Percentiles rank a stretch among this genome's conserved stretches.
phyloP scores from a whole-genome alignment of 139 green algal species.

The Picochlorum sp. region DNA sequence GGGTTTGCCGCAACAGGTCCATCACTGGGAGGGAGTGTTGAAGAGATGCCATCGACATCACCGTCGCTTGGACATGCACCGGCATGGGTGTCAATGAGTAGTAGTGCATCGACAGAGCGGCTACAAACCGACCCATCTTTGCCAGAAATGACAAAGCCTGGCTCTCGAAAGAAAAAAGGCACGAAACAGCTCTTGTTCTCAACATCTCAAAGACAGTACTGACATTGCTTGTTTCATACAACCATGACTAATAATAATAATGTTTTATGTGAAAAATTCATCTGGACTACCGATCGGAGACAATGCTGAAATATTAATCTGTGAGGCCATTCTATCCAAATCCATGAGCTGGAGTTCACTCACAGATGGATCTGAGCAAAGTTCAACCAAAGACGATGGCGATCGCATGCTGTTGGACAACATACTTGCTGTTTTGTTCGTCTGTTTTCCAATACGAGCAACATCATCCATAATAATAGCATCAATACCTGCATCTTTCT shows the following conservation, averaged over 20 bases:
- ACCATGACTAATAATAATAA: too few relatives aligned
- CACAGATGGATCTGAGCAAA: not conserved
- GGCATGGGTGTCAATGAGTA: too few relatives aligned
- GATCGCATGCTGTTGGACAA: constrained; percentile 25
- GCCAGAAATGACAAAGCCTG: too few relatives aligned
- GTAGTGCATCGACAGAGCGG: not conserved
- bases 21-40: constrained; percentile 15
- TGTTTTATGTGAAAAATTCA: not conserved
- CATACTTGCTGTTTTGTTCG: constrained; percentile 21
- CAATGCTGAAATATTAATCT: constrained; percentile 5
- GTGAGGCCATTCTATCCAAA: constrained; percentile 3
- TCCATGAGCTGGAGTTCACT: constrained; percentile 1
- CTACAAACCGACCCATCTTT: not conserved
- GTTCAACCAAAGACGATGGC: constrained; percentile 11
- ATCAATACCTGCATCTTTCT: constrained; percentile 31
- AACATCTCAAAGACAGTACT: constrained; percentile 14
- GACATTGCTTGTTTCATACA: not conserved
- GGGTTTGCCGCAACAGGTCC: constrained; percentile 67
- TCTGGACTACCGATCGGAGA: not conserved
- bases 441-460: constrained; percentile 23
- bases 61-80: not conserved
- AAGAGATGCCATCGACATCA: not conserved
- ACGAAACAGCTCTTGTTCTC: constrained; percentile 20
- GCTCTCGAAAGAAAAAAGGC: constrained; percentile 11
- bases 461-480: constrained; percentile 41